Conservation (phyloP, 2,329 filamentous ascomycete species). For the Aureobasidium vineae region DNA sequence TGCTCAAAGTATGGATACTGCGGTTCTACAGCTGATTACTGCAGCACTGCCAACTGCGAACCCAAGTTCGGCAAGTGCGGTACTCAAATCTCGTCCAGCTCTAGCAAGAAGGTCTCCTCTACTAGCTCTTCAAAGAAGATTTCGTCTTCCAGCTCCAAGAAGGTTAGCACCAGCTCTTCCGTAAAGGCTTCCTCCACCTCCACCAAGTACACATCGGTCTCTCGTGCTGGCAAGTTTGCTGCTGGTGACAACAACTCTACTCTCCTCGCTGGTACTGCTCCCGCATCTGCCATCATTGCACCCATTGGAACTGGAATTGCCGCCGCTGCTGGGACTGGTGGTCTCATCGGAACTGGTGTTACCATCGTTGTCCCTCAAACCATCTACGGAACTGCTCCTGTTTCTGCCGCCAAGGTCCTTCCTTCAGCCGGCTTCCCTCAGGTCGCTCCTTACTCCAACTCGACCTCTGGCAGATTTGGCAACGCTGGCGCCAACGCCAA, state of each 20-base stretch:
- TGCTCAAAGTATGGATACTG: slow-evolving; percentile 27
- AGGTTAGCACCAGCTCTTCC: neutral
- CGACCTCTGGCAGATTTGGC: neutral
- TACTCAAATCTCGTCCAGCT: slow-evolving; percentile 3
- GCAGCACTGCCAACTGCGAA: slow-evolving; percentile 22
- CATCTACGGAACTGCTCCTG: slow-evolving; percentile 5
- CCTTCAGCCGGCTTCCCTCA: slow-evolving; percentile 16
- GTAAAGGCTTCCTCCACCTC: slow-evolving; percentile 2
- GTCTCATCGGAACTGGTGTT: neutral
- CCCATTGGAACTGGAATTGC: slow-evolving; percentile 3
- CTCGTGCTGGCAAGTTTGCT: neutral
- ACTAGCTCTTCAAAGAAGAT: neutral
- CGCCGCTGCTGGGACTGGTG: neutral
- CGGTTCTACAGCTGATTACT: slow-evolving; percentile 16
- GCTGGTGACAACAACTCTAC: slow-evolving; percentile 16
- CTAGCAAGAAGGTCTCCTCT: slow-evolving; percentile 8
- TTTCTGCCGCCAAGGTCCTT: slow-evolving; percentile 4
- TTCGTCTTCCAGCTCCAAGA: slow-evolving; percentile 5
- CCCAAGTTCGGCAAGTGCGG: slow-evolving; percentile 16
- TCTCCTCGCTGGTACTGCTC: neutral
- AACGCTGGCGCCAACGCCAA: neutral
- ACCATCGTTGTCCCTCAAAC: neutral
- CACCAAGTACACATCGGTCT: neutral
- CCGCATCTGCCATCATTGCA: neutral
- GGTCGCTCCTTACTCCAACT: slow-evolving; percentile 20